A percentile compares a stretch with the other conserved stretches of the same genome.
phyloP scores from a whole-genome alignment of 345 rosid species.

The Kernera saxatilis region DNA sequence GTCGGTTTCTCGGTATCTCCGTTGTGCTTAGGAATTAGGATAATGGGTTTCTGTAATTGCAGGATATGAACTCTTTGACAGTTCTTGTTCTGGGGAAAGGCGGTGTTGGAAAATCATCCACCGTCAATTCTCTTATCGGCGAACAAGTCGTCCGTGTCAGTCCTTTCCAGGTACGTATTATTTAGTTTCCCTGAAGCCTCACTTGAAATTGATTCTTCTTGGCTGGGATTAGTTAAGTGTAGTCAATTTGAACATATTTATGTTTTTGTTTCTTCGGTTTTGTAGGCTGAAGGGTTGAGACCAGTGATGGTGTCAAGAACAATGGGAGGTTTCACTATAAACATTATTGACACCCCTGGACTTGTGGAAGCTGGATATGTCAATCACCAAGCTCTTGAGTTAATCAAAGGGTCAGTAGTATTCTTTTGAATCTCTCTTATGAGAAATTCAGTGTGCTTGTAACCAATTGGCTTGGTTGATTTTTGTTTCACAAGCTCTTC shows the following conservation, averaged over 20 bases:
- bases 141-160: constrained; percentile 73
- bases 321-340: constrained; percentile 67
- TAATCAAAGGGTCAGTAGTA: constrained; percentile 59
- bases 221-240: not conserved
- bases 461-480: not conserved
- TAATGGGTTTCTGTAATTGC: constrained; percentile 1
- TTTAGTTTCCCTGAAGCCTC: not conserved
- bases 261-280: not conserved
- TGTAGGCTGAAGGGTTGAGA: constrained; percentile 62
- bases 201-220: not conserved
- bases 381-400: constrained; percentile 70
- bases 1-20: not conserved
- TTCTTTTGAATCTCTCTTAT: not conserved
- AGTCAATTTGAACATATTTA: not conserved
- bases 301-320: constrained; percentile 72
- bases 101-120: constrained; percentile 84
- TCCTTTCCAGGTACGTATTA: constrained; percentile 50
- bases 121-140: constrained; percentile 73
- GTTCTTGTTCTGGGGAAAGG: constrained; percentile 86
- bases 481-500: not conserved
- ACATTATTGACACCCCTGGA: constrained; percentile 77
- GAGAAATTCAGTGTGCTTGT: not conserved
- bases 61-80: constrained; percentile 65
- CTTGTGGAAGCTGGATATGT: constrained; percentile 88
- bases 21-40: not conserved